Evolutionary conservation across 2,329 filamentous ascomycete genomes (phyloP), one percentile per base, ranked within the genome.

Genomic region (Colletotrichum liriopes): DNA sequence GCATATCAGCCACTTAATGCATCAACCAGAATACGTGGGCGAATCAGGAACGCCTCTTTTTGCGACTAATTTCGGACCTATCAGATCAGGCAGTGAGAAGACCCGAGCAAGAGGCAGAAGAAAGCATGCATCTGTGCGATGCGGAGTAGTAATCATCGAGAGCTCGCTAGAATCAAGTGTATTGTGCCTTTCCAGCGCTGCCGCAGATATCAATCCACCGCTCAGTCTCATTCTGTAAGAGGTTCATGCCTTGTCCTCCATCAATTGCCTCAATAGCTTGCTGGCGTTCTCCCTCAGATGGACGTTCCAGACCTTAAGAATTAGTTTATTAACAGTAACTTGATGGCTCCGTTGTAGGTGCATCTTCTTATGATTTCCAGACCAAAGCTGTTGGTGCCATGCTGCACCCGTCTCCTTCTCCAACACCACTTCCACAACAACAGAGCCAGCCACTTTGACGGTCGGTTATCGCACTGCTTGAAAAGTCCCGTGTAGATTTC

Each of bases 131-230:
- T n/a, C n/a, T n/a, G n/a, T n/a, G n/a, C n/a, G n/a, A n/a, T n/a
- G n/a, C n/a, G n/a, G n/a, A n/a, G n/a, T n/a, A n/a, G n/a, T n/a
- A n/a, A n/a, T n/a, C n/a, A n/a, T n/a, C n/a, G n/a, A n/a, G n/a
- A n/a, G 49, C 12, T 8, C 26, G 49, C 5, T 52, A 29, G n/a
- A n/a, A n/a, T n/a, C n/a, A 52, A n/a, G n/a, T n/a, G 1, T 16
- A 29, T 45, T 12, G 55, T 26, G 76, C 75, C 69, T 76, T 79
- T 0, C 75, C 77, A 16, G 74, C 73, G 12, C 76, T 77, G 29
- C 74, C 74, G 35, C 75, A 65, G 55, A 73, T 76, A 29, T 77
- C 75, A 60, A 78, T 78, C 63, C 75, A 73, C 49, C 58, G 54
- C 69, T 78, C 77, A 0, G 75, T 67, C 0, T 73, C 73, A 37